Conservation (phyloP, 805 yeast genomes). For the Pichia gijzeniarum region DNA sequence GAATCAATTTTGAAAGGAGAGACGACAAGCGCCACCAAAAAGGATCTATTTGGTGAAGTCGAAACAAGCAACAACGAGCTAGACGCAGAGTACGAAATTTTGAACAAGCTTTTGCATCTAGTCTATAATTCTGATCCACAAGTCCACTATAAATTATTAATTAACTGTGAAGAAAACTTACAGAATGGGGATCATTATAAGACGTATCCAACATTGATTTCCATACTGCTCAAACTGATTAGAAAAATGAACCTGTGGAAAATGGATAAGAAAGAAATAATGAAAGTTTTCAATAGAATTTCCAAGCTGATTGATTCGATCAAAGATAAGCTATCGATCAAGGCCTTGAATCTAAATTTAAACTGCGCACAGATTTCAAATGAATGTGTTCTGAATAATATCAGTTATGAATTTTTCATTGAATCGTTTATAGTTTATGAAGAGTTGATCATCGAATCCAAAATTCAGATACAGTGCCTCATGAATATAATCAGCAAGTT, state of each 20-base stretch:
- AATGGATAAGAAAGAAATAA: slow-evolving; percentile 18
- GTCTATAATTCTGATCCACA: slow-evolving; percentile 43
- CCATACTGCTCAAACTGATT: slow-evolving; percentile 52
- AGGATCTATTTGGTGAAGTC: slow-evolving; percentile 25
- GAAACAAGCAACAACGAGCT: slow-evolving; percentile 26
- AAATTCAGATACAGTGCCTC: slow-evolving; percentile 44
- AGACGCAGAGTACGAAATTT: slow-evolving; percentile 45
- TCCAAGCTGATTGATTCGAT: slow-evolving; percentile 67
- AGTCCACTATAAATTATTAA: slow-evolving; percentile 40
- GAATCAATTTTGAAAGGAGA: slow-evolving; percentile 42
- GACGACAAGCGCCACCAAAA: slow-evolving; percentile 14
- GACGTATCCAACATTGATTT: slow-evolving; percentile 69
- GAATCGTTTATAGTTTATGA: slow-evolving; percentile 86
- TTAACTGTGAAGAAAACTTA: slow-evolving; percentile 41
- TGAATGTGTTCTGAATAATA: slow-evolving; percentile 61
- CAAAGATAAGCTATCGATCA: slow-evolving; percentile 29
- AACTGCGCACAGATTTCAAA: slow-evolving; percentile 75
- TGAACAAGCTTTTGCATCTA: slow-evolving; percentile 67
- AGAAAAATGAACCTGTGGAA: slow-evolving; percentile 36
- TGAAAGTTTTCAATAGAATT: slow-evolving; percentile 59
- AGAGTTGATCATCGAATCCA: slow-evolving; percentile 44
- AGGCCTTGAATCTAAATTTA: slow-evolving; percentile 45
- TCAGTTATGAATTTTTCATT: slow-evolving; percentile 81
- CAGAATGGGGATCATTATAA: slow-evolving; percentile 45
- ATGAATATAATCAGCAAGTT: slow-evolving; percentile 41